Evolutionary conservation across 129 eudicot species (phyloP).

Genomic region (Pittosporum tobira): DNA sequence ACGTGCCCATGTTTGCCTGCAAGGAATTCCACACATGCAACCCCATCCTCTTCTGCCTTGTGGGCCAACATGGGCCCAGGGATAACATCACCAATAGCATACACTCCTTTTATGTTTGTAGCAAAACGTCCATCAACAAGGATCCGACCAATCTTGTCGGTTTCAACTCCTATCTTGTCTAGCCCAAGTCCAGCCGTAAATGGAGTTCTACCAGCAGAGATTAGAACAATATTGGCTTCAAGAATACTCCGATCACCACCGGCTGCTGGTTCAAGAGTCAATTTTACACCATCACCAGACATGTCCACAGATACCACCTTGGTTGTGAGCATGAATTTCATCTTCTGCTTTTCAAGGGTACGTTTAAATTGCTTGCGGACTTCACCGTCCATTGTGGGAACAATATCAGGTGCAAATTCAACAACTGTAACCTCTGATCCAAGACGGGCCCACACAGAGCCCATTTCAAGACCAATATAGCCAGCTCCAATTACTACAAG

Average conservation of each 20-base stretch:
- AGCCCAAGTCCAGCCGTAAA: constrained; percentile 60
- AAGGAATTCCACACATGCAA: constrained; percentile 72
- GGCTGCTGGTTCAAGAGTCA: constrained; percentile 66
- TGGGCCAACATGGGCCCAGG: constrained; percentile 94
- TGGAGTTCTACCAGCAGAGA: constrained; percentile 78
- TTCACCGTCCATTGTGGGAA: constrained; percentile 90
- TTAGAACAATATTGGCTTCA: constrained; percentile 82
- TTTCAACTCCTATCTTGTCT: constrained; percentile 73
- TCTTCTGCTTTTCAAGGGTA: constrained; percentile 73
- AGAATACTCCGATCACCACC: constrained; percentile 69
- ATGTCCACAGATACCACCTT: constrained; percentile 74
- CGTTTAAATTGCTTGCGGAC: constrained; percentile 82
- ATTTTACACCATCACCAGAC: constrained; percentile 40
- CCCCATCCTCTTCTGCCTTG: constrained; percentile 89
- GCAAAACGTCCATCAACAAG: constrained; percentile 49
- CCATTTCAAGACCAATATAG: constrained; percentile 88
- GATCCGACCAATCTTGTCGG: constrained; percentile 63
- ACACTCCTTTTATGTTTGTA: constrained; percentile 63
- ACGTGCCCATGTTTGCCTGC: constrained; percentile 87
- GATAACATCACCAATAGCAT: constrained; percentile 78
- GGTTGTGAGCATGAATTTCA: constrained; percentile 85
- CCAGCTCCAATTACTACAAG: constrained; percentile 89
- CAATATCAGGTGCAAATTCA: constrained; percentile 79
- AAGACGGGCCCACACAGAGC: constrained; percentile 89
- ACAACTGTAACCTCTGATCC: constrained; percentile 88